A percentile compares a stretch with the other conserved stretches of the same genome.
phyloP scores from a whole-genome alignment of 768 basidiomycete genomes.

The Neoboletus brunneissimus region DNA sequence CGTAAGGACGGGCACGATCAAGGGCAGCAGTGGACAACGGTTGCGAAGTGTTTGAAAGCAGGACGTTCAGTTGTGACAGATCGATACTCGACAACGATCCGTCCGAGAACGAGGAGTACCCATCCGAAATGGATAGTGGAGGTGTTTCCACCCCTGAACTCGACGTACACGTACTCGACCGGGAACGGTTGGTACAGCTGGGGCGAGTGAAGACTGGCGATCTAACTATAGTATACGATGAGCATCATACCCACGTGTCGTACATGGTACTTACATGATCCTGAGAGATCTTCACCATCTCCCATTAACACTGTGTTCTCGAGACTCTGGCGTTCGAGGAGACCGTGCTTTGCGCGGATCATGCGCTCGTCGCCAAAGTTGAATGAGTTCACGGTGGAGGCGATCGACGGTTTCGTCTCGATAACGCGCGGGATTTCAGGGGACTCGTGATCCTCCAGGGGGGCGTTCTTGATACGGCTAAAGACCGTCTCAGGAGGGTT shows the following conservation, averaged over 20 bases:
- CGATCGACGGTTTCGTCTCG: slow-evolving; percentile 61
- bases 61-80: slow-evolving; percentile 53
- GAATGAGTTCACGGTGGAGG: slow-evolving; percentile 53
- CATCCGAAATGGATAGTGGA: slow-evolving; percentile 66
- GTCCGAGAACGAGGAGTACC: slow-evolving; percentile 61
- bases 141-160: slow-evolving; percentile 71
- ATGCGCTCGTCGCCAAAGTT: slow-evolving; percentile 68
- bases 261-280: slow-evolving; percentile 45
- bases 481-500: slow-evolving; percentile 33
- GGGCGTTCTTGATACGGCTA: slow-evolving; percentile 33
- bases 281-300: slow-evolving; percentile 57
- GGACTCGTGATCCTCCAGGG: slow-evolving; percentile 29
- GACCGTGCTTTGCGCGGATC: slow-evolving; percentile 59
- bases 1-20: slow-evolving; percentile 39
- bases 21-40: slow-evolving; percentile 45
- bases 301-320: slow-evolving; percentile 65
- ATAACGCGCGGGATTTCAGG: slow-evolving; percentile 46
- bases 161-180: slow-evolving; percentile 67
- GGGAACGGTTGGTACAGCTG: slow-evolving; percentile 45
- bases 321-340: slow-evolving; percentile 62
- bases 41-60: slow-evolving; percentile 55
- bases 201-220: slow-evolving; percentile 65
- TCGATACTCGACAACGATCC: slow-evolving; percentile 81
- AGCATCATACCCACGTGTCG: neutral
- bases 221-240: slow-evolving; percentile 34